These are phyloP conservation scores for Prasinococcaceae sp. DNA, from an alignment of 139 green algal species.

Conservation along the genomic window DNA sequence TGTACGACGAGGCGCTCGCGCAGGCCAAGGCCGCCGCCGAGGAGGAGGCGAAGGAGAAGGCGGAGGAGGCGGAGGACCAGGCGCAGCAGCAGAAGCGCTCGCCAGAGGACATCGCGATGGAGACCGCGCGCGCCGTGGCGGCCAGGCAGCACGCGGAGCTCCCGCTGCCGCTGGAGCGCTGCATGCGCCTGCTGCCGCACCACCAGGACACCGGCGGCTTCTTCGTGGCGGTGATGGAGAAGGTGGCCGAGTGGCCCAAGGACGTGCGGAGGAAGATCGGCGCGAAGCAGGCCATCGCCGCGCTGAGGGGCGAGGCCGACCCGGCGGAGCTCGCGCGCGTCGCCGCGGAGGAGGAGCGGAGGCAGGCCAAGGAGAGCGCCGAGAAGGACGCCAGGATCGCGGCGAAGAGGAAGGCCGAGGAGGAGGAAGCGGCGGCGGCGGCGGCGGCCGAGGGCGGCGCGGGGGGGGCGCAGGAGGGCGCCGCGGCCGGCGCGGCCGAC, in stretches of 20 bases:
- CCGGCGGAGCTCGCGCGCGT: neutral
- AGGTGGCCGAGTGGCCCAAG: constrained; percentile 34
- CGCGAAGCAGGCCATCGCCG: neutral
- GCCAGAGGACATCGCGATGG: neutral
- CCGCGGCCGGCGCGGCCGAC: constrained; percentile 13
- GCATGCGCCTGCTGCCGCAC: constrained; percentile 93
- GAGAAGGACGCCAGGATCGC: neutral
- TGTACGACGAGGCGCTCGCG: neutral
- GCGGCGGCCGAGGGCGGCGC: constrained; percentile 9
- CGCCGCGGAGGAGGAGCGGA: neutral
- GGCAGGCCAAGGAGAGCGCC: neutral
- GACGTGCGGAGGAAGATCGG: neutral
- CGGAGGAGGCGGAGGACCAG: neutral
- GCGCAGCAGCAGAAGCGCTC: neutral
- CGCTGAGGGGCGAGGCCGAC: neutral
- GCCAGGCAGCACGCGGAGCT: neutral
- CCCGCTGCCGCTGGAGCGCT: constrained; percentile 67
- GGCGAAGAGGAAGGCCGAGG: neutral
- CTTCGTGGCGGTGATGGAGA: constrained; percentile 88
- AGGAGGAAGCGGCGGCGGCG: constrained; percentile 3
- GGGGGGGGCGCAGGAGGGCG: constrained; percentile 21
- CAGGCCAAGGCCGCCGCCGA: neutral
- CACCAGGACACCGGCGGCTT: constrained; percentile 91
- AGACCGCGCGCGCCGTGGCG: neutral
- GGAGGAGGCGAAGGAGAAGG: neutral